These are phyloP conservation scores for Sugiyamaella pinicola DNA, from an alignment of 1,139 yeast species.

Conservation along the genomic window DNA sequence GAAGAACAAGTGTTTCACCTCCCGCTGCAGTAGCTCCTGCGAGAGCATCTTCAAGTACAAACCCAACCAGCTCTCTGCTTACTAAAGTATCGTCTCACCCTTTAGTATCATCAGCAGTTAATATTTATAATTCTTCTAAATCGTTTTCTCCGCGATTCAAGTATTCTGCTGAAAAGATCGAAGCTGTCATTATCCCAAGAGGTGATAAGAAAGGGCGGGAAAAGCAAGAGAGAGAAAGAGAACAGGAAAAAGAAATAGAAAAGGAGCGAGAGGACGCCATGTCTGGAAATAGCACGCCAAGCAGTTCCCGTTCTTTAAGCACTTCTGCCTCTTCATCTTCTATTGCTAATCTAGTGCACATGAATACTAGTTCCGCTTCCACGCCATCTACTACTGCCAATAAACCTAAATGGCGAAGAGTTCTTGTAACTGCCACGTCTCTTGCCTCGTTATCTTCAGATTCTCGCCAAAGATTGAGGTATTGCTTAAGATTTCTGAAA, in stretches of 20 bases:
- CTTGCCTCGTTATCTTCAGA: slow-evolving; percentile 58
- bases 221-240: slow-evolving; percentile 38
- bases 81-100: slow-evolving; percentile 27
- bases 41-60: slow-evolving; percentile 1
- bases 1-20: slow-evolving; percentile 10
- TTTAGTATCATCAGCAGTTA: slow-evolving; percentile 57
- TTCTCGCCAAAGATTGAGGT: slow-evolving; percentile 67
- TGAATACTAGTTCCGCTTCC: too few relatives aligned
- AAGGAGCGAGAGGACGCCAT: slow-evolving; percentile 36
- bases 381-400: neutral
- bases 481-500: slow-evolving; percentile 71
- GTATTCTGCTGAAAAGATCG: slow-evolving; percentile 68
- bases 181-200: slow-evolving; percentile 53
- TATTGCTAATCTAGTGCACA: neutral
- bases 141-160: slow-evolving; percentile 59
- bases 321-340: slow-evolving; percentile 20
- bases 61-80: slow-evolving; percentile 14
- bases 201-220: slow-evolving; percentile 35
- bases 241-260: slow-evolving; percentile 36
- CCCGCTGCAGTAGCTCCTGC: slow-evolving; percentile 7
- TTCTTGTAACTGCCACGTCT: slow-evolving; percentile 48
- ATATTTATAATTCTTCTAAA: slow-evolving; percentile 59
- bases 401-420: slow-evolving; percentile 40
- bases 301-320: slow-evolving; percentile 28
- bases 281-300: slow-evolving; percentile 32